phyloP scores from a whole-genome alignment of 441 rosid genomes.

The Iberis amara region DNA sequence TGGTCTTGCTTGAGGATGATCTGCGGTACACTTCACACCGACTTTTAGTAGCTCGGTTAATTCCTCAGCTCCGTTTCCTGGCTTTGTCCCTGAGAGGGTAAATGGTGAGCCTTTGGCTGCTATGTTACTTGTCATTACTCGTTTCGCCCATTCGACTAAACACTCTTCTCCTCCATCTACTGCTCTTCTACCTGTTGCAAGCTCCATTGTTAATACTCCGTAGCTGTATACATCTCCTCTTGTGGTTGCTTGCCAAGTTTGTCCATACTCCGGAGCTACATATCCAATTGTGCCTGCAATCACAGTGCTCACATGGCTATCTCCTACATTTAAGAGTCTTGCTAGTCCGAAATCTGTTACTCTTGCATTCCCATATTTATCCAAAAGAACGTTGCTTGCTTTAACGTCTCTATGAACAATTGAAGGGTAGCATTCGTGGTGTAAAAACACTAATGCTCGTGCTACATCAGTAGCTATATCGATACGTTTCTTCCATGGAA shows the following conservation, averaged over 20 bases:
- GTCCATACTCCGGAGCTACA: conserved; percentile 92
- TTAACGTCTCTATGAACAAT: conserved; percentile 90
- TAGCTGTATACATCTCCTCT: conserved; percentile 90
- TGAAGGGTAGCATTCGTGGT: conserved; percentile 81
- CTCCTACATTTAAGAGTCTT: conserved; percentile 59
- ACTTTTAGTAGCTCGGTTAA: conserved; percentile 56
- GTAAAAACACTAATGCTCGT: conserved; percentile 64
- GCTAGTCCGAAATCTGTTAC: conserved; percentile 92
- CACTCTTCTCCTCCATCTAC: conserved; percentile 91
- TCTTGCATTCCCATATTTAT: conserved; percentile 56
- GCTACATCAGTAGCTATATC: conserved; percentile 69
- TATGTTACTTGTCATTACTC: conserved; percentile 46
- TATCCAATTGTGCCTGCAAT: conserved; percentile 88
- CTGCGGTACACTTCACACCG: conserved; percentile 70
- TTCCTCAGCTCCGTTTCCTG: conserved; percentile 56
- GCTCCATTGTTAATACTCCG: conserved; percentile 76
- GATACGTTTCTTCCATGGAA: conserved; percentile 57
- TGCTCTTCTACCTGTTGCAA: conserved; percentile 81
- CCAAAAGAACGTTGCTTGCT: conserved; percentile 82
- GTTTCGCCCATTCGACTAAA: conserved; percentile 71
- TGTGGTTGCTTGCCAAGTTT: conserved; percentile 83
- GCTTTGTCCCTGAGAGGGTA: conserved; percentile 49
- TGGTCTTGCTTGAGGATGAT: conserved; percentile 71
- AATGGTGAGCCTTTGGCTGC: conserved; percentile 38
- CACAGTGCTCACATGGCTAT: conserved; percentile 82